Evolutionary conservation across 148 eudicot species (phyloP).

Genomic region (Linanthus parryae): DNA sequence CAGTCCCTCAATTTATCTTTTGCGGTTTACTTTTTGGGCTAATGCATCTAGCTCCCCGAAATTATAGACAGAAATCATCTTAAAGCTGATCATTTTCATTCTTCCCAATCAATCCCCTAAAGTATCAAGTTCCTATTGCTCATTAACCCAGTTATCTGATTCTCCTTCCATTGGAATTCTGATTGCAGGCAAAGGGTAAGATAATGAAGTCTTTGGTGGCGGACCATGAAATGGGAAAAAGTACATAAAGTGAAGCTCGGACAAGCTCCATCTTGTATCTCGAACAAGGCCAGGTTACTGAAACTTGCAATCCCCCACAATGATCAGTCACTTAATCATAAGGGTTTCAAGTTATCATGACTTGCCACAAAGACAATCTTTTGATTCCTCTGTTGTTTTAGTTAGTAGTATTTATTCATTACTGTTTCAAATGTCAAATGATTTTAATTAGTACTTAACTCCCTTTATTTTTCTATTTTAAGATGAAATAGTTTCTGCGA

Average conservation of each 20-base stretch:
- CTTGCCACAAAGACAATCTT: not conserved
- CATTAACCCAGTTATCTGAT: too few species aligned
- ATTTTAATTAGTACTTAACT: not conserved
- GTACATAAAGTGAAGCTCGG: conserved; percentile 60
- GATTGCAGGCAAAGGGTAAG: conserved; percentile 84
- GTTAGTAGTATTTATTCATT: not conserved
- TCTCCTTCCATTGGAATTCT: too few species aligned
- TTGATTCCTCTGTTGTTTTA: not conserved
- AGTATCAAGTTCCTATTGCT: too few species aligned
- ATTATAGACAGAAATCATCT: too few species aligned
- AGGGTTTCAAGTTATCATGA: not conserved
- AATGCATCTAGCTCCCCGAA: too few species aligned
- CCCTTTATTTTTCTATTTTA: conserved; percentile 3
- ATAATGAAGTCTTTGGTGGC: conserved; percentile 88
- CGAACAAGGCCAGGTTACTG: conserved; percentile 52
- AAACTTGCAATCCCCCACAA: too few species aligned
- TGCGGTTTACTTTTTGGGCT: too few species aligned
- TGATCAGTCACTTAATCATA: not conserved
- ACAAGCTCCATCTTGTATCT: conserved; percentile 95
- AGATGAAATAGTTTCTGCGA: conserved; percentile 65
- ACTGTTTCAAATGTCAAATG: too few species aligned
- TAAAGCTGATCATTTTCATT: too few species aligned
- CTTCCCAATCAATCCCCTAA: too few species aligned
- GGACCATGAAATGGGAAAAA: conserved; percentile 71
- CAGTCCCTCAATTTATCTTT: too few species aligned